These are phyloP conservation scores for Capsaspora owczarzaki DNA, from an alignment of 78 protist genomes.

Conservation along the genomic window DNA sequence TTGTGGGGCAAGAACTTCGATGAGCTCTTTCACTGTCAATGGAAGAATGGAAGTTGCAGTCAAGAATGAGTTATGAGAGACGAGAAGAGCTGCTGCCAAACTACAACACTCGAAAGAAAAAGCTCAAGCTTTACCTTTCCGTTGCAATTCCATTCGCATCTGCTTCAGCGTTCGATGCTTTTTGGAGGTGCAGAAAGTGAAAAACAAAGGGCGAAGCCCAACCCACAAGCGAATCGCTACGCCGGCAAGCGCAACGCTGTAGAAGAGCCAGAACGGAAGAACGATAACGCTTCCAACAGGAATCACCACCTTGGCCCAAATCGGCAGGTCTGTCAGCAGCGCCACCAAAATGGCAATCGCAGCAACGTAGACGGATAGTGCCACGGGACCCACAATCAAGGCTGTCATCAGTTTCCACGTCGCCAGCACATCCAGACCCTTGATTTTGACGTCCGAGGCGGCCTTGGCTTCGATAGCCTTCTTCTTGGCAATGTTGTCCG, in stretches of 20 bases:
- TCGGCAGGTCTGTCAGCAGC: not conserved
- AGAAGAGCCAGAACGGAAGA: not conserved
- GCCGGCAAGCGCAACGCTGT: not conserved
- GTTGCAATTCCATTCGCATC: not conserved
- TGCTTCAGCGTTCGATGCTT: not conserved
- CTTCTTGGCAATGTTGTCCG: not conserved
- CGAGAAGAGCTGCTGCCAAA: not conserved
- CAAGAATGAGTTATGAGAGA: not conserved
- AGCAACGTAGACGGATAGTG: not conserved
- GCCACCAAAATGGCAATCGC: not conserved
- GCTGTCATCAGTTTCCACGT: slow-evolving; percentile 5
- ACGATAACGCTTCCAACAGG: not conserved
- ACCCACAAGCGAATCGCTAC: not conserved
- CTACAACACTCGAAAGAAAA: too few relatives aligned
- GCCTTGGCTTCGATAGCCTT: not conserved
- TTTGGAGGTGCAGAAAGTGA: not conserved
- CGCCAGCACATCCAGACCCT: not conserved
- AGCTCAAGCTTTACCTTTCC: not conserved
- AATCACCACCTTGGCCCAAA: not conserved
- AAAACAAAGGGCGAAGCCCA: not conserved
- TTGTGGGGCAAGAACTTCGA: not conserved
- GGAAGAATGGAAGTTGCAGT: not conserved
- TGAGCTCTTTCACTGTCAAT: not conserved
- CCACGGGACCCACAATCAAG: not conserved
- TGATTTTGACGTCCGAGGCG: slow-evolving; percentile 1